A percentile compares a stretch with the other conserved stretches of the same genome.
These are phyloP conservation scores for Suhomyces ambrosiae DNA, from an alignment of 1,139 yeast species.

Conservation along the genomic window DNA sequence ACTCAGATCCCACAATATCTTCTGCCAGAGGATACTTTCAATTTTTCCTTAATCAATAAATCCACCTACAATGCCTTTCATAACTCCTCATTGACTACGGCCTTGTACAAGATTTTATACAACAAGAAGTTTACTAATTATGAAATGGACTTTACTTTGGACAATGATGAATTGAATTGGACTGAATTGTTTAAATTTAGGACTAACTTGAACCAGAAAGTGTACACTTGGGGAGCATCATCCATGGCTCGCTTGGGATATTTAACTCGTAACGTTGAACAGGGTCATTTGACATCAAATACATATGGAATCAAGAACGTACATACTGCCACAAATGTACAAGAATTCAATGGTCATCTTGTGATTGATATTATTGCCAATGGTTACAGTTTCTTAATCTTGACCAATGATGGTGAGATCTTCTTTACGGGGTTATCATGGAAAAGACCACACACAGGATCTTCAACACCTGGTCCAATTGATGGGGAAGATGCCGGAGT, in stretches of 20 bases:
- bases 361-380: constrained; percentile 63
- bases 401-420: constrained; percentile 55
- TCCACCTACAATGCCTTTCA: constrained; percentile 27
- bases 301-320: constrained; percentile 28
- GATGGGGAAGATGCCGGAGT: constrained; percentile 20
- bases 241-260: constrained; percentile 62
- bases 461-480: constrained; percentile 26
- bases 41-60: constrained; percentile 48
- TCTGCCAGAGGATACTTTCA: constrained; percentile 47
- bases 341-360: constrained; percentile 35
- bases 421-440: constrained; percentile 57
- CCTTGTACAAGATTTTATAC: constrained; percentile 50
- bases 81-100: constrained; percentile 32
- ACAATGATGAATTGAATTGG: constrained; percentile 47
- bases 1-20: constrained; percentile 40
- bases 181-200: constrained; percentile 50
- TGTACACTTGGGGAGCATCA: constrained; percentile 68
- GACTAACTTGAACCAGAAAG: constrained; percentile 36
- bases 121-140: constrained; percentile 52
- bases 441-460: constrained; percentile 31
- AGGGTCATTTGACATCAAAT: constrained; percentile 25
- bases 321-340: constrained; percentile 43
- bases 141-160: constrained; percentile 18
- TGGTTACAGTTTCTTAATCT: constrained; percentile 66
- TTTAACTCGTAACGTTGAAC: constrained; percentile 31